Base-by-base conservation (phyloP, 2,329 filamentous ascomycete species). In the Aspergillus pseudoterreus region DNA sequence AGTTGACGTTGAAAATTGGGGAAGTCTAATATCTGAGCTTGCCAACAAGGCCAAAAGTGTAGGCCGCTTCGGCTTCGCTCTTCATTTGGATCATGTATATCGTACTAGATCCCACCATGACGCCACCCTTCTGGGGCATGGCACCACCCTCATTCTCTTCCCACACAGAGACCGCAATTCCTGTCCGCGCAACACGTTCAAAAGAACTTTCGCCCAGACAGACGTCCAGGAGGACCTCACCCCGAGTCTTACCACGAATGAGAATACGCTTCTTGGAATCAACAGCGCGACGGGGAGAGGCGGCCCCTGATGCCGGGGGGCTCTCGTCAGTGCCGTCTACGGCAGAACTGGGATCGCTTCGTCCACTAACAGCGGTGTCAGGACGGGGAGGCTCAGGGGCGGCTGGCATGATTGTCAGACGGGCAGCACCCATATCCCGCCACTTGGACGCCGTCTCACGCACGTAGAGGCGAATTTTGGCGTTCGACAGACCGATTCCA, bases 131-230 rank as follows among this genome's bases (percentile, higher is more conserved):
- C 27, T 75, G 75, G 0, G 81, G 77, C 45, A 78, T 70, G 21
- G 82, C 82, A 21, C 82, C 77, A 56, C 82, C 82, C 56, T 85
- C 82, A 45, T 84, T 84, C 60, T 90, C 85, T 68, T 94, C 88
- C 84, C 90, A 94, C 33, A 96, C 87, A 58, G 88, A 92, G 50
- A 95, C 85, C 1, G 94, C 89, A 62, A 96, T 92, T 43, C 92
- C 92, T 32, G 88, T 87, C 58, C 87, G 83, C 4, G 90, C 92
- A 54, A 96, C 83, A 15, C 88, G 78, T 59, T 92, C 87, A 71
- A 96, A 95, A 64, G 88, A 92, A 51, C 84, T 88, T 66, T 91
- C 90, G 10, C 87, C 87, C 1, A 96, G 77, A 44, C 91, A 91
- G 1, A 89, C 90, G 68, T 97, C 92, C 0, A 96, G 78, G 33